Evolutionary conservation across 371 early-diverging fungal species (phyloP).

Genomic region (Mortierella sp.): DNA sequence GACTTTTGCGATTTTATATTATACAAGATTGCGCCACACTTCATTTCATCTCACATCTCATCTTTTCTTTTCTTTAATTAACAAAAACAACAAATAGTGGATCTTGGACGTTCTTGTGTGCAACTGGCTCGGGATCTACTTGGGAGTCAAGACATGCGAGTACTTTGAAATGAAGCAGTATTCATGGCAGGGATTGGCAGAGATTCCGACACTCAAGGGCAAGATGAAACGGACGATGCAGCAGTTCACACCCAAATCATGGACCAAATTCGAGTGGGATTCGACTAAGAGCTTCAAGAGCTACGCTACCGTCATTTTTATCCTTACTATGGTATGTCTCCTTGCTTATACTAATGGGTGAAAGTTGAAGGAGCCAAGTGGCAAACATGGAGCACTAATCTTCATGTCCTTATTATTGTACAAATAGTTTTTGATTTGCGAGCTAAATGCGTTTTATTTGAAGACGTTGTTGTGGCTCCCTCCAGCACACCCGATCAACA

Average conservation of each 20-base stretch:
- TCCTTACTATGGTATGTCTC: slow-evolving; percentile 52
- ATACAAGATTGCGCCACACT: neutral
- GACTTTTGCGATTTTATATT: neutral
- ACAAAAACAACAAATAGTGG: slow-evolving; percentile 75
- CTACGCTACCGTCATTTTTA: slow-evolving; percentile 54
- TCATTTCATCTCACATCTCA: neutral
- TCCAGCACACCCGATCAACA: slow-evolving; percentile 89
- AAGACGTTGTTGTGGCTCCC: slow-evolving; percentile 96
- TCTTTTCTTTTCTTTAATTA: neutral
- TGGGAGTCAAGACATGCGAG: slow-evolving; percentile 97
- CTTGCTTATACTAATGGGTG: neutral
- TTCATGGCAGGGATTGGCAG: slow-evolving; percentile 92
- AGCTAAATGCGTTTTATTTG: slow-evolving; percentile 95
- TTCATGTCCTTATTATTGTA: slow-evolving; percentile 62
- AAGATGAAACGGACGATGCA: slow-evolving; percentile 91
- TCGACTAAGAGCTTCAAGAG: slow-evolving; percentile 62
- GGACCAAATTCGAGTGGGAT: slow-evolving; percentile 94
- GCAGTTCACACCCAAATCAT: slow-evolving; percentile 96
- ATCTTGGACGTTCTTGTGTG: slow-evolving; percentile 95
- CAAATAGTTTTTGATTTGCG: slow-evolving; percentile 79
- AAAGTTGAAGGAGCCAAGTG: neutral
- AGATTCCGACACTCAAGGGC: slow-evolving; percentile 87
- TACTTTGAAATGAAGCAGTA: slow-evolving; percentile 96
- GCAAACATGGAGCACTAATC: neutral
- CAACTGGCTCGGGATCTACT: slow-evolving; percentile 94